phyloP scores from a whole-genome alignment of 257 asterid genomes.

The Fraxinus excelsior region DNA sequence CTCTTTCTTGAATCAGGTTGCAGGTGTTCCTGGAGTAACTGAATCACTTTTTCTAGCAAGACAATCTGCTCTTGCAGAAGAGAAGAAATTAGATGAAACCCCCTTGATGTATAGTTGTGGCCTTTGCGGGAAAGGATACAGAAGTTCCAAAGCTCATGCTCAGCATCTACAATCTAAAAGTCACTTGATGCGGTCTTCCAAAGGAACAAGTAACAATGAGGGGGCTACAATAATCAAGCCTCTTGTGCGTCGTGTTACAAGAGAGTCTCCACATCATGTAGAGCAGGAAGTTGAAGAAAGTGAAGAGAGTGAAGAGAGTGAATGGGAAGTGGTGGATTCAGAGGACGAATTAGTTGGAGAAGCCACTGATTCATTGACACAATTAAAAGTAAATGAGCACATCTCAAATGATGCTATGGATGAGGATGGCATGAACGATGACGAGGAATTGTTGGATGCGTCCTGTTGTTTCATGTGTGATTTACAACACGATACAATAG shows the following conservation, averaged over 20 bases:
- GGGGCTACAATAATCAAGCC: slow-evolving; percentile 69
- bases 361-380: slow-evolving; percentile 48
- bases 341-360: slow-evolving; percentile 60
- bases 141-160: slow-evolving; percentile 85
- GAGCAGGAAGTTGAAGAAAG: slow-evolving; percentile 63
- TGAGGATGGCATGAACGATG: slow-evolving; percentile 35
- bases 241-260: slow-evolving; percentile 44
- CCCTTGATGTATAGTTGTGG: slow-evolving; percentile 85
- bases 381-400: slow-evolving; percentile 44
- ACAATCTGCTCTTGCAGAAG: slow-evolving; percentile 84
- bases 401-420: slow-evolving; percentile 54
- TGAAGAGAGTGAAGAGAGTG: slow-evolving; percentile 84
- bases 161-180: slow-evolving; percentile 84
- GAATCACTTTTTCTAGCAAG: slow-evolving; percentile 77
- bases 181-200: slow-evolving; percentile 65
- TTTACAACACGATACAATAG: slow-evolving; percentile 60
- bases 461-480: slow-evolving; percentile 92
- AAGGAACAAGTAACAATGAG: slow-evolving; percentile 39
- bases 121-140: slow-evolving; percentile 79
- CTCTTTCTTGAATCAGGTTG: slow-evolving; percentile 55
- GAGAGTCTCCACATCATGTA: slow-evolving; percentile 38
- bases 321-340: slow-evolving; percentile 81
- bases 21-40: slow-evolving; percentile 97
- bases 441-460: slow-evolving; percentile 57
- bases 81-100: slow-evolving; percentile 57